Conservation (phyloP, 2,329 filamentous ascomycete genomes). For the Penicillium sp. region DNA sequence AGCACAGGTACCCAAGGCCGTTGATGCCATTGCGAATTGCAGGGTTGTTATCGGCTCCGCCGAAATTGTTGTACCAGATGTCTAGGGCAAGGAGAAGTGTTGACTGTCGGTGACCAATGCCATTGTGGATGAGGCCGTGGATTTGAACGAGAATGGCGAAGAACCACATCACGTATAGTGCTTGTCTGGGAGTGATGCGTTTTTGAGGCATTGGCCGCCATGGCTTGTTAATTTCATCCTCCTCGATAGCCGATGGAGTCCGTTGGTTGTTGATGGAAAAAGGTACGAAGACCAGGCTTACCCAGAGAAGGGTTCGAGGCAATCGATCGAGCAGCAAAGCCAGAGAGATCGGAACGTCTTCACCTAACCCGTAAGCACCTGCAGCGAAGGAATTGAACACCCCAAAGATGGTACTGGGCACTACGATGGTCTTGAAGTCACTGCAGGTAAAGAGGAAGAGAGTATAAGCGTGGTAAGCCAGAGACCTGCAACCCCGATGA, state of each 20-base stretch:
- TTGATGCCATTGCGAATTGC: conserved; percentile 9
- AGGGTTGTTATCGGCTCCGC: background rate
- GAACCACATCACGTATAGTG: background rate
- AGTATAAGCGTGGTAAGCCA: conserved; percentile 7
- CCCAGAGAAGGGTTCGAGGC: background rate
- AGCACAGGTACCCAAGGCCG: conserved; percentile 3
- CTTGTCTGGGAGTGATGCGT: conserved; percentile 19
- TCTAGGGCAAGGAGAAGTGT: background rate
- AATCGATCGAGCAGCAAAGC: conserved; percentile 25
- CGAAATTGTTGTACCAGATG: conserved; percentile 5
- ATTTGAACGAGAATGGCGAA: background rate
- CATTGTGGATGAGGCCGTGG: background rate
- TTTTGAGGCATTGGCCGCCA: conserved; percentile 32
- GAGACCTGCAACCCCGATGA: too few relatives aligned
- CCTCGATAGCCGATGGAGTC: conserved; percentile 29
- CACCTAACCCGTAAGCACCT: background rate
- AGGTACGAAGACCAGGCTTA: background rate
- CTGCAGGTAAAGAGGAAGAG: conserved; percentile 27
- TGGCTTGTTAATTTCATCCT: conserved; percentile 46
- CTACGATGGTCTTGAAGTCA: conserved; percentile 28
- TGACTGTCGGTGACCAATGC: conserved; percentile 2
- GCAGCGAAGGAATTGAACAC: conserved; percentile 17
- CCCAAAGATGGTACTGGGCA: conserved; percentile 31
- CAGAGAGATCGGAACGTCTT: background rate
- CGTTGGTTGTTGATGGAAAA: conserved; percentile 35